Base-by-base conservation (phyloP, 805 yeast genomes). In the Torulaspora quercuum region DNA sequence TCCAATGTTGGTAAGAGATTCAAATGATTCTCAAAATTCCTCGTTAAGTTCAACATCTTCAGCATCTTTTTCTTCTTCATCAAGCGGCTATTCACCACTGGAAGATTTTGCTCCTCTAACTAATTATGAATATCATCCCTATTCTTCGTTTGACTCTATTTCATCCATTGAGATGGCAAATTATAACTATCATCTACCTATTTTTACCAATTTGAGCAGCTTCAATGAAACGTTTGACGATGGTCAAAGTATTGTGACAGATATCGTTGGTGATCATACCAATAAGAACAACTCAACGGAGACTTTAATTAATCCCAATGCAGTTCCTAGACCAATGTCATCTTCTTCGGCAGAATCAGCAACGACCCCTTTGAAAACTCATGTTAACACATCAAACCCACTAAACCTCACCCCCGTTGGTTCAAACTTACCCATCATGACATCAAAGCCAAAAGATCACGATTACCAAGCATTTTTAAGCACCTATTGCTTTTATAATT, bases 391-490 rank as follows among this genome's bases (percentile, higher is more conserved):
- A n/a, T n/a, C n/a, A n/a, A n/a, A n/a, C n/a, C n/a, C n/a, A n/a
- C n/a, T n/a, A n/a, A n/a, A n/a, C n/a, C n/a, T n/a, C n/a, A n/a
- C n/a, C n/a, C n/a, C n/a, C n/a, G n/a, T n/a, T n/a, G n/a, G n/a
- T n/a, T n/a, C n/a, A n/a, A n/a, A n/a, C n/a, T n/a, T n/a, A n/a
- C n/a, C n/a, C n/a, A n/a, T n/a, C n/a, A n/a, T n/a, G n/a, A 24
- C 20, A 6, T 12, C 30, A 15, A 36, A 20, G 33, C 12, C 38
- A 18, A 46, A 43, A 24, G 44, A 48, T 34, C 38, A 42, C 37
- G 53, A 53, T 37, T 55, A 56, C 35, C 51, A 56, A 27, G 46
- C 52, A 8, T 45, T 56, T 28, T 29, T 53, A 18, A 47, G 50
- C 27, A 49, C 59, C 4, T 55, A 52, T 30, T 53, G 61, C 37